A percentile compares a stretch with the other conserved stretches of the same genome.
phyloP scores from a whole-genome alignment of 1,284 basidiomycete genomes.

The Peniophora sp. region DNA sequence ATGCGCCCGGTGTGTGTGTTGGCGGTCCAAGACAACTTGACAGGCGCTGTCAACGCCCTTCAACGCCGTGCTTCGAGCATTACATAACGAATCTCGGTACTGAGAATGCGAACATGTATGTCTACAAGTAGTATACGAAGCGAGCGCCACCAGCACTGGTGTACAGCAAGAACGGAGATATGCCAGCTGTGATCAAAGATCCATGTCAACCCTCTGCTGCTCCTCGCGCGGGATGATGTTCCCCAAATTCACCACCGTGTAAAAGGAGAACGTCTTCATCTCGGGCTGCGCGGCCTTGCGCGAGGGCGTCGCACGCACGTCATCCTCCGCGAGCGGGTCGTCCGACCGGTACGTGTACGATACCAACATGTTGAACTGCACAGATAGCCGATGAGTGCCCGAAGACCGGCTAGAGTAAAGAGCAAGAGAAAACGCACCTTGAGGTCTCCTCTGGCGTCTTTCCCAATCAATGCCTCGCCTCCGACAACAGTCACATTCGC shows the following conservation, averaged over 20 bases:
- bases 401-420: background rate
- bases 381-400: too few relatives aligned
- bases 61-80: too few relatives aligned
- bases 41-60: too few relatives aligned
- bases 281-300: constrained; percentile 42
- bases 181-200: background rate
- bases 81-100: too few relatives aligned
- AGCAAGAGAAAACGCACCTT: constrained; percentile 60
- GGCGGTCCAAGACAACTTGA: too few relatives aligned
- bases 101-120: too few relatives aligned
- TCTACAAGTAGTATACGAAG: too few relatives aligned
- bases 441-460: constrained; percentile 64
- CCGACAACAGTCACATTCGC: constrained; percentile 83
- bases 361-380: constrained; percentile 85
- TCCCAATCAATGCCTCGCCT: constrained; percentile 75
- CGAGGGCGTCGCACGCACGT: constrained; percentile 42
- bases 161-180: too few relatives aligned
- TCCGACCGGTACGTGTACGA: constrained; percentile 90
- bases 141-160: too few relatives aligned
- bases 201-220: constrained; percentile 16
- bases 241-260: constrained; percentile 74
- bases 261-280: constrained; percentile 83
- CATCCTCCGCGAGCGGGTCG: constrained; percentile 61
- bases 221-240: constrained; percentile 57
- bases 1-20: too few relatives aligned